These are phyloP conservation scores for Ganoderma lingzhi DNA, from an alignment of 1,284 basidiomycete species.

Conservation along the genomic window DNA sequence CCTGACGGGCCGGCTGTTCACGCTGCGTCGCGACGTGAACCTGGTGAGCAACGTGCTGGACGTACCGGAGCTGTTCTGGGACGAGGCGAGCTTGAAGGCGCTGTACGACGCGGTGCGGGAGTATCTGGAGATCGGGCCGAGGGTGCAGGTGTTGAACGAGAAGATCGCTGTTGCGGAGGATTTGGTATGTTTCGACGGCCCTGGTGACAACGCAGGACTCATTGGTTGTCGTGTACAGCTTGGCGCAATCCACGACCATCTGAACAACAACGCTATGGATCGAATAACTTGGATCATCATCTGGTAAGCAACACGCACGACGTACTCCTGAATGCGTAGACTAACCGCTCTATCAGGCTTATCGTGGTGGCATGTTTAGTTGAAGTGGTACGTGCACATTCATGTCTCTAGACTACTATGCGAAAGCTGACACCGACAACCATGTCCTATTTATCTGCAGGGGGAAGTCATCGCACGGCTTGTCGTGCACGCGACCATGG, in stretches of 20 bases:
- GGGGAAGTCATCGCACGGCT: conserved; percentile 89
- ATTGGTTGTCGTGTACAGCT: conserved; percentile 57
- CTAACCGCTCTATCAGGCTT: conserved; percentile 56
- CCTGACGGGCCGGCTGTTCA: conserved; percentile 88
- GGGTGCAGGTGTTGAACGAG: conserved; percentile 91
- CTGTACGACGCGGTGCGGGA: conserved; percentile 94
- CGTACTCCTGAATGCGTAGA: background rate
- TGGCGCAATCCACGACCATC: conserved; percentile 93
- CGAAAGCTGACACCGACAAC: too few species aligned
- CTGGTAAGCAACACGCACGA: conserved; percentile 59
- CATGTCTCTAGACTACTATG: background rate
- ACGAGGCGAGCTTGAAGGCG: conserved; percentile 88
- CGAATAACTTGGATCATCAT: conserved; percentile 97
- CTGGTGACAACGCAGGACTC: background rate
- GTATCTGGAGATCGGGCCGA: conserved; percentile 91
- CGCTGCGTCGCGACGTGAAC: conserved; percentile 90
- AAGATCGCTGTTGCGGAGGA: conserved; percentile 89
- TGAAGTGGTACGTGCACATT: conserved; percentile 62
- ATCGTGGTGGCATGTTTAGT: conserved; percentile 91
- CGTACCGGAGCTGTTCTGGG: conserved; percentile 96
- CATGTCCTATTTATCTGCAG: conserved; percentile 41
- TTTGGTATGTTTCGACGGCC: conserved; percentile 56
- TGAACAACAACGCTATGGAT: conserved; percentile 92
- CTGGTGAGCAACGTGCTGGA: conserved; percentile 95
- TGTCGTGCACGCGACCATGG: conserved; percentile 65